A percentile compares a stretch with the other conserved stretches of the same genome.
These are phyloP conservation scores for Triticum urartu DNA, from an alignment of 176 grass and related monocot species.

Conservation along the genomic window DNA sequence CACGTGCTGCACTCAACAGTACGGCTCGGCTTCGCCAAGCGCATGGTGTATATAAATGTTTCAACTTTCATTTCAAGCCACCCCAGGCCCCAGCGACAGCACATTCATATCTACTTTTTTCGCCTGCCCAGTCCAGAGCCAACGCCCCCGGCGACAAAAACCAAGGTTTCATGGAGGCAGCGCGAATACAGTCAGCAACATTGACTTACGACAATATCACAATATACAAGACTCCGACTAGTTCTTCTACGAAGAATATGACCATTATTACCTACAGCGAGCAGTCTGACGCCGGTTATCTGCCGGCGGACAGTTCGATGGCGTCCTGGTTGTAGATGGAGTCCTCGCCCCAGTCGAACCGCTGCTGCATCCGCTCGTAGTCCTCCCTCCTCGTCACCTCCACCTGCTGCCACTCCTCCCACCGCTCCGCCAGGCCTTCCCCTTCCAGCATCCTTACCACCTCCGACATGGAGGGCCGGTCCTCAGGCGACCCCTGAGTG, in stretches of 20 bases:
- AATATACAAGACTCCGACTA: background rate
- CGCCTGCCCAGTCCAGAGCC: background rate
- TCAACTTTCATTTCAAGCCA: background rate
- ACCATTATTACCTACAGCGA: background rate
- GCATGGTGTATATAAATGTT: background rate
- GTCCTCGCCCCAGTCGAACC: constrained; percentile 87
- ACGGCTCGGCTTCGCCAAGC: constrained; percentile 12
- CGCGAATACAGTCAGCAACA: background rate
- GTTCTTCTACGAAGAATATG: background rate
- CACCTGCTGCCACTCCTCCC: constrained; percentile 96
- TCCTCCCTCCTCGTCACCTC: constrained; percentile 83
- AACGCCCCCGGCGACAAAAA: background rate
- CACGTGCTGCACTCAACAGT: background rate
- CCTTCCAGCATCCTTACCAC: constrained; percentile 97
- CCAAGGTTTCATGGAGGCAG: background rate
- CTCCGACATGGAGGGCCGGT: constrained; percentile 89
- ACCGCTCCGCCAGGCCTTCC: constrained; percentile 84
- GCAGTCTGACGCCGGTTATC: constrained; percentile 22
- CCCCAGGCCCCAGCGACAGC: background rate
- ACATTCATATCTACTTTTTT: background rate
- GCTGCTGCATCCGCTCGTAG: constrained; percentile 67
- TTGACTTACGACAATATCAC: background rate
- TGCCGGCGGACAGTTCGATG: constrained; percentile 62
- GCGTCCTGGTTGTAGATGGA: constrained; percentile 90
- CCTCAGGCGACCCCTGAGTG: constrained; percentile 85